A percentile compares a stretch with the other conserved stretches of the same genome.
Evolutionary conservation across 176 grass and related monocot species (phyloP).

Genomic region (Carex scoparia): DNA sequence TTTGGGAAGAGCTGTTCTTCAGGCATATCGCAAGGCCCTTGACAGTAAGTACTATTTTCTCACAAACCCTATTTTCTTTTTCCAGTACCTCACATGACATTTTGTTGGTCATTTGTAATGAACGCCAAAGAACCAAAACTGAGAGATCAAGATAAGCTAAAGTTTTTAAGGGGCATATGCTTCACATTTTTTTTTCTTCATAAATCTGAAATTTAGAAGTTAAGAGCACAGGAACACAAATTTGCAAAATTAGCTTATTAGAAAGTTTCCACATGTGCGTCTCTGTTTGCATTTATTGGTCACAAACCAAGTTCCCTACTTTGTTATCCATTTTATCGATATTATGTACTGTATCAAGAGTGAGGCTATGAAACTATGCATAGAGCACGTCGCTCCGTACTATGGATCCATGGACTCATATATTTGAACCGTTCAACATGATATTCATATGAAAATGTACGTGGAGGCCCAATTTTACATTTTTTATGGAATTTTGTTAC

Average conservation of each 20-base stretch:
- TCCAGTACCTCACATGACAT: background rate
- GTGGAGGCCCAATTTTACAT: no score
- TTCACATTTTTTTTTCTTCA: background rate
- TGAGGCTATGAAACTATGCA: no score
- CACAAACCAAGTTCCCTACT: background rate
- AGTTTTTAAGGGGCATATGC: background rate
- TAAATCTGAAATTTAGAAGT: background rate
- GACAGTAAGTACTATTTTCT: slow-evolving; percentile 54
- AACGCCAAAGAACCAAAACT: background rate
- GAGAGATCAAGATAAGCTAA: background rate
- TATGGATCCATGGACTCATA: no score
- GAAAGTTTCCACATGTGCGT: background rate
- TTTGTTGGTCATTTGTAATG: background rate
- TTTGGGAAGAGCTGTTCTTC: slow-evolving; percentile 55
- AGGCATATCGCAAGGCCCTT: slow-evolving; percentile 69
- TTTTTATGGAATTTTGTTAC: no score
- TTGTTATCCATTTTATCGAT: background rate
- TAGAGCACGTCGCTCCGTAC: no score
- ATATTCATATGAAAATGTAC: no score
- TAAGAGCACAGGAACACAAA: background rate
- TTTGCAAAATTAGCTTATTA: background rate
- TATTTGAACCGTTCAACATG: no score
- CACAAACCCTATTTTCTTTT: background rate
- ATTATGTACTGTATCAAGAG: background rate
- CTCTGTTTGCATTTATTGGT: background rate